Percentiles rank a stretch among this genome's conserved stretches.
These are phyloP conservation scores for Flaveria sonorensis DNA, from an alignment of 129 eudicot species.

Conservation along the genomic window DNA sequence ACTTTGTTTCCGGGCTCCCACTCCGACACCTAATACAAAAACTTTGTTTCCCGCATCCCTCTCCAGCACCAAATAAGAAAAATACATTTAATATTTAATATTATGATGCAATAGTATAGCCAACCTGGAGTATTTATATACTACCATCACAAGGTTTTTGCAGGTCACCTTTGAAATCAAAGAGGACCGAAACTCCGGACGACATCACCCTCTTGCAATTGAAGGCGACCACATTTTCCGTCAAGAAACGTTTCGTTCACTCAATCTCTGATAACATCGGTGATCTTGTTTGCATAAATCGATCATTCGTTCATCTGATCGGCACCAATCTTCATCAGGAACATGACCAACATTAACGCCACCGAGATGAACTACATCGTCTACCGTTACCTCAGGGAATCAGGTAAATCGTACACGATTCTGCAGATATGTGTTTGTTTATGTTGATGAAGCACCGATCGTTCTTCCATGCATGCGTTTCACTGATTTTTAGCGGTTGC, in stretches of 20 bases:
- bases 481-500: neutral
- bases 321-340: neutral
- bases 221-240: slow-evolving; percentile 19
- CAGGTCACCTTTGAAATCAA: neutral
- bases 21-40: no score
- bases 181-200: neutral
- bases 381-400: slow-evolving; percentile 59
- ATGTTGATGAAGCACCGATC: neutral
- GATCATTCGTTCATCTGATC: slow-evolving; percentile 16
- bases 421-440: slow-evolving; percentile 1
- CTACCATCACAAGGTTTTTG: slow-evolving; percentile 23
- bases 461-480: slow-evolving; percentile 22
- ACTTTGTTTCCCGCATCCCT: no score
- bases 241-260: neutral
- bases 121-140: no score
- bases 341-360: slow-evolving; percentile 43
- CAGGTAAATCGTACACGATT: slow-evolving; percentile 40
- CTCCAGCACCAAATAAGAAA: no score
- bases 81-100: no score
- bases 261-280: slow-evolving; percentile 3
- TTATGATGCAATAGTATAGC: no score
- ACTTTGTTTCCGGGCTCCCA: no score
- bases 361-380: slow-evolving; percentile 56
- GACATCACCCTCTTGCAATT: neutral
- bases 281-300: neutral